Base-by-base conservation (phyloP, 306 rosid species). In the Astragalus glycyphyllos region DNA sequence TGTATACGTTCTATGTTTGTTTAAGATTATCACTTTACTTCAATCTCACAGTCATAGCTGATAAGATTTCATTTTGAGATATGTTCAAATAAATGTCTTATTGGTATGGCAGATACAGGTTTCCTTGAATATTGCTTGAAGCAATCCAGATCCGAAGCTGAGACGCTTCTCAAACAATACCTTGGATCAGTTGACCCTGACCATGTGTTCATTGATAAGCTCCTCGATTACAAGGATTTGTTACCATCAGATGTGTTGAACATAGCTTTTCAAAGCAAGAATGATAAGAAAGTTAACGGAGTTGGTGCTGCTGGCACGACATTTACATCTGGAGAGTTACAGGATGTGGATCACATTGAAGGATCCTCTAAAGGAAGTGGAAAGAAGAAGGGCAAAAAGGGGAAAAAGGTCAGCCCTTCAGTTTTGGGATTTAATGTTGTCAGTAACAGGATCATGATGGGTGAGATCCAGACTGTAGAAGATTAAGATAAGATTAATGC, bases 381-480 rank as follows among this genome's bases (percentile, higher is more conserved):
- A 46, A 93, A 93, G 86, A 92, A 86, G 87, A 93, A 90, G 73
- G 96, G 96, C 49, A 93, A 93, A 85, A 93, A 93, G 65, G 98
- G 98, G 69, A 93, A 93, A 83, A 90, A 93, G 87, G 86, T 93
- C 3, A 93, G 69, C 80, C 69, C 96, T 16, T 40, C 97, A 5
- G 96, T 83, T 69, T 83, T 93, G 92, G 98, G 98, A 54, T 93
- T 93, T 73, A 93, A 84, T 65, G 98, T 93, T 12, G 97, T 93
- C 42, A 93, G 98, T 51, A 93, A 85, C 86, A 80, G 98, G 78
- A 93, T 93, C 84, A 93, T 93, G 98, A 90, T 85, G 97, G 98
- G 98, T 29, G 98, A 93, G 92, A 93, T 93, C 63, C 97, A 93
- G 86, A 32, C 74, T 0, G 71, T 71, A 20, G 97, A 93, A 73